These are phyloP conservation scores for Colletotrichum trifolii DNA, from an alignment of 2,329 filamentous ascomycete genomes.

Conservation along the genomic window DNA sequence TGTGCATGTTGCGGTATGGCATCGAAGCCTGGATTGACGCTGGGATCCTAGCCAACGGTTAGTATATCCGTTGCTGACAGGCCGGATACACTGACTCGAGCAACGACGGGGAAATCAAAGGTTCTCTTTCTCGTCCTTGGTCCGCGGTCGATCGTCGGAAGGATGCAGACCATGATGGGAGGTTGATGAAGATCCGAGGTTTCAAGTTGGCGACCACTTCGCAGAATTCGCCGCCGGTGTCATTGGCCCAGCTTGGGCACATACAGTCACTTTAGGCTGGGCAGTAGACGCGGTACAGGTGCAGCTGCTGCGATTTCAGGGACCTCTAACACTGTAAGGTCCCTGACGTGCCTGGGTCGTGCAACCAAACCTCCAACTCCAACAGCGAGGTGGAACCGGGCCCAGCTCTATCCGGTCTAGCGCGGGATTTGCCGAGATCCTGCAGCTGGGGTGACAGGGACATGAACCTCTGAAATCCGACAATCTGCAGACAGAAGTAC, in stretches of 20 bases:
- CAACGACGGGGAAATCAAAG: too few species aligned
- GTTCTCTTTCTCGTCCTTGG: too few species aligned
- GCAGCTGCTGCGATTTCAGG: background rate
- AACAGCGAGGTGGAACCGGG: conserved; percentile 14
- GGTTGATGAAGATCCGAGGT: conserved; percentile 30
- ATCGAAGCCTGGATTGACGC: background rate
- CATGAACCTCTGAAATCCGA: conserved; percentile 5
- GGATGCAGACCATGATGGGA: background rate
- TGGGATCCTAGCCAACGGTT: conserved; percentile 9
- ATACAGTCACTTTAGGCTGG: background rate
- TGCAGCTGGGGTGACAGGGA: conserved; percentile 1
- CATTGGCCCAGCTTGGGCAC: background rate
- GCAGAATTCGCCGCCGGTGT: conserved; percentile 6
- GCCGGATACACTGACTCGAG: conserved; percentile 9
- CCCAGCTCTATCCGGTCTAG: conserved; percentile 22
- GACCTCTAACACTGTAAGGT: too few species aligned
- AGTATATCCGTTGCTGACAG: background rate
- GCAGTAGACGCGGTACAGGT: too few species aligned
- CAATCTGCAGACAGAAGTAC: background rate
- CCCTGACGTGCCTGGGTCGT: too few species aligned
- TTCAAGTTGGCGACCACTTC: conserved; percentile 20
- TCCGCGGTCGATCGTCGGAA: conserved; percentile 12
- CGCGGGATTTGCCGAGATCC: conserved; percentile 8
- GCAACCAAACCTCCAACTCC: too few species aligned
- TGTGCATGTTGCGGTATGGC: conserved; percentile 13